Percentiles rank a stretch among this genome's conserved stretches.
phyloP scores from a whole-genome alignment of 106 monocot genomes.

The Agapanthus africanus region DNA sequence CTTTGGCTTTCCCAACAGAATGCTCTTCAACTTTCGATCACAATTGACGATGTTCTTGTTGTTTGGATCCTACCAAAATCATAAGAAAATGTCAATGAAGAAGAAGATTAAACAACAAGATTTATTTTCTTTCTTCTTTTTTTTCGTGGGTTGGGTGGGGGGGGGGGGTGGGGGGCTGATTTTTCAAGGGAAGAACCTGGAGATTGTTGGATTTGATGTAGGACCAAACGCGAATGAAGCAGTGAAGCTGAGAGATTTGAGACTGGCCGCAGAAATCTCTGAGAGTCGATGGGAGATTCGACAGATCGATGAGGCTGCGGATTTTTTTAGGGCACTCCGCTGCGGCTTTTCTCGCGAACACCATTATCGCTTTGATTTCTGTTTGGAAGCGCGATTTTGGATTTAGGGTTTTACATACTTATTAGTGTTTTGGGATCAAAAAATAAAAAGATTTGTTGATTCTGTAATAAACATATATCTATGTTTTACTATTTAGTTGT shows the following conservation, averaged over 20 bases:
- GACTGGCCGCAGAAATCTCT: slow-evolving; percentile 81
- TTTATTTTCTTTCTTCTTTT: no score
- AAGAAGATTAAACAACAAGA: no score
- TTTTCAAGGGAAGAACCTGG: slow-evolving; percentile 64
- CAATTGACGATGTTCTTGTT: slow-evolving; percentile 79
- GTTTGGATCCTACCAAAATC: slow-evolving; percentile 44
- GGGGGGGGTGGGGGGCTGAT: no score
- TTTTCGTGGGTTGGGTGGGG: no score
- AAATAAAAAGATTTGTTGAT: no score
- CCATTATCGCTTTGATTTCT: no score
- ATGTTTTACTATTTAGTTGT: no score
- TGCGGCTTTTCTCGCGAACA: slow-evolving; percentile 22
- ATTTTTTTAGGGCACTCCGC: slow-evolving; percentile 58
- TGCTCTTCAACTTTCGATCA: slow-evolving; percentile 8
- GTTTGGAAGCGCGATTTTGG: no score
- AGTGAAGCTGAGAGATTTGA: slow-evolving; percentile 73
- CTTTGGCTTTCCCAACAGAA: not conserved
- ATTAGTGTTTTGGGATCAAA: no score
- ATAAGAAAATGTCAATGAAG: not conserved
- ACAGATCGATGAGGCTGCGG: slow-evolving; percentile 67
- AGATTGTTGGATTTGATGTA: slow-evolving; percentile 11
- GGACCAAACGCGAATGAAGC: slow-evolving; percentile 52
- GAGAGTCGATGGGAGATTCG: slow-evolving; percentile 61
- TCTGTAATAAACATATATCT: no score
- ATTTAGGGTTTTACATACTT: no score